A percentile compares a stretch with the other conserved stretches of the same genome.
Conservation (phyloP, 768 basidiomycete genomes). For the Panellus pusillus region DNA sequence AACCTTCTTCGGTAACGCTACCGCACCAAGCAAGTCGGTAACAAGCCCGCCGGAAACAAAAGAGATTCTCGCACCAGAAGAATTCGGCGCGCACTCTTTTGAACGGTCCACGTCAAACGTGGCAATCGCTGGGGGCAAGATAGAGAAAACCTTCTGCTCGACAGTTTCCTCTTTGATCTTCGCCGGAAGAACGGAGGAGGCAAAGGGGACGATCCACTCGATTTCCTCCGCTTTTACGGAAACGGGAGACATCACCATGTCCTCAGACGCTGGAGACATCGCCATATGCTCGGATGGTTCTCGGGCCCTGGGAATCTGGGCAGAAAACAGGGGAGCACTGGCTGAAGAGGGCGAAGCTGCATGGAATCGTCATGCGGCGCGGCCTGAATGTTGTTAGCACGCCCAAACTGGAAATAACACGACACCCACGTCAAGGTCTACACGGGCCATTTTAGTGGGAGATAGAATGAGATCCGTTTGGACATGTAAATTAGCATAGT, state of each 20-base stretch:
- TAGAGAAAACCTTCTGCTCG: neutral
- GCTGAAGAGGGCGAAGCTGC: neutral
- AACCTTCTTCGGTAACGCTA: neutral
- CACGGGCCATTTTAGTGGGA: neutral
- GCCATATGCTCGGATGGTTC: slow-evolving; percentile 25
- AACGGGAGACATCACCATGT: slow-evolving; percentile 29
- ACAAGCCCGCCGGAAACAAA: slow-evolving; percentile 54
- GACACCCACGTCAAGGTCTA: slow-evolving; percentile 1
- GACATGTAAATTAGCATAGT: slow-evolving; percentile 13
- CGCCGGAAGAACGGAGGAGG: neutral
- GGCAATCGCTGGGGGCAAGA: neutral
- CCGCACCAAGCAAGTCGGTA: slow-evolving; percentile 39
- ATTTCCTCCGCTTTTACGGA: slow-evolving; percentile 10
- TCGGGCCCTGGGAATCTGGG: neutral
- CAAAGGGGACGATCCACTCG: neutral
- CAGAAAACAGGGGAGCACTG: slow-evolving; percentile 7
- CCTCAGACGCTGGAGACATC: slow-evolving; percentile 27
- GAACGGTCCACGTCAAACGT: slow-evolving; percentile 2
- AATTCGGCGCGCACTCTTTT: slow-evolving; percentile 17
- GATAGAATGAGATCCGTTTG: slow-evolving; percentile 23
- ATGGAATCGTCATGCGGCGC: neutral
- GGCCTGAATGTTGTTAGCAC: slow-evolving; percentile 2
- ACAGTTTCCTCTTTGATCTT: neutral
- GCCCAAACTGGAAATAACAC: slow-evolving; percentile 10
- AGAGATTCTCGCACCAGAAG: slow-evolving; percentile 34